Percentiles rank a stretch among this genome's conserved stretches.
Conservation (phyloP, 768 basidiomycete species). For the Fistulinella prunicolor region DNA sequence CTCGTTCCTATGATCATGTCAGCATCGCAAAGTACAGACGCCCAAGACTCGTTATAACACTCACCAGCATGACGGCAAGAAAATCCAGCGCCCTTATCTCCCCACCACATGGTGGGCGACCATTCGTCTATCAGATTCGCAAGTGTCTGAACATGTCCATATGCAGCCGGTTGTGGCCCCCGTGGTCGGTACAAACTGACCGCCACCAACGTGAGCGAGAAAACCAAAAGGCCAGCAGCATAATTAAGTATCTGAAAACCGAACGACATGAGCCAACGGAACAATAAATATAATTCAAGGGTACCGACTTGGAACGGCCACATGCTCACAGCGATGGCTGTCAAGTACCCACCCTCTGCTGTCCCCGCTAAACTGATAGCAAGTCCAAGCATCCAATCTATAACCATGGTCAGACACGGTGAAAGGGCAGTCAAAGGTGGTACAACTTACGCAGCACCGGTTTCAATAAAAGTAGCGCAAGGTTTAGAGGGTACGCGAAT, state of each 20-base stretch:
- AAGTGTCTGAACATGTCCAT: constrained; percentile 34
- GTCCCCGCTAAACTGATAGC: constrained; percentile 18
- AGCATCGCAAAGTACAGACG: background rate
- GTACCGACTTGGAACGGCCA: constrained; percentile 23
- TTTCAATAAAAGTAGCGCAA: constrained; percentile 18
- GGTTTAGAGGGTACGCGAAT: constrained; percentile 19
- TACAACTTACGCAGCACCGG: constrained; percentile 27
- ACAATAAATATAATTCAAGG: background rate
- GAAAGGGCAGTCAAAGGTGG: background rate
- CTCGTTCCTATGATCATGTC: constrained; percentile 21
- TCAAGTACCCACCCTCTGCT: constrained; percentile 10
- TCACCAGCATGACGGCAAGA: constrained; percentile 20
- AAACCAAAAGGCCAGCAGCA: constrained; percentile 15
- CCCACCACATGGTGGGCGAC: constrained; percentile 34
- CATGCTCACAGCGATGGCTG: constrained; percentile 23
- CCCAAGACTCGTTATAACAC: constrained; percentile 6
- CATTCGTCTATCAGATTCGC: constrained; percentile 37
- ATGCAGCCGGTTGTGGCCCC: constrained; percentile 31
- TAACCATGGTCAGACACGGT: background rate
- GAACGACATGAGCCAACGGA: background rate
- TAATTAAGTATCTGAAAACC: constrained; percentile 28
- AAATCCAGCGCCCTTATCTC: constrained; percentile 15
- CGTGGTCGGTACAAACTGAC: constrained; percentile 13
- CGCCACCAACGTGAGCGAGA: constrained; percentile 17
- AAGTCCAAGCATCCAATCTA: constrained; percentile 35